Base-by-base conservation (phyloP, 2,329 filamentous ascomycete genomes). In the Alternaria rosae region DNA sequence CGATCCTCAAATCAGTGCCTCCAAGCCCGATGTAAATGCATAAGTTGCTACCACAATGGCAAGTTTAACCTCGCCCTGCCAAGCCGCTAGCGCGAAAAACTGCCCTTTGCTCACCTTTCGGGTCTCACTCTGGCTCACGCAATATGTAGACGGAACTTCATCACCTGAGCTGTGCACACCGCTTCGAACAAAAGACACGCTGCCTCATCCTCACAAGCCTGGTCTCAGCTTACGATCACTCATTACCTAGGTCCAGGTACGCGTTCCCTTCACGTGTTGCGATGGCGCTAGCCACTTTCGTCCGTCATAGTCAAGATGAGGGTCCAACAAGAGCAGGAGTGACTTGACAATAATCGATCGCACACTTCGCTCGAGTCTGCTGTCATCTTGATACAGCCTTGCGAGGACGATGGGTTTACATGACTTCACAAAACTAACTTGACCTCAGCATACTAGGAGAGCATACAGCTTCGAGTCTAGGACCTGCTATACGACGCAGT, bases 21-120 rank as follows among this genome's bases (percentile, higher is more conserved):
- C 4, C 5, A 13, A 32, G 20, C n/a, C n/a, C n/a, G n/a, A n/a
- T n/a, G n/a, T n/a, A n/a, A n/a, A n/a, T n/a, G n/a, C n/a, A n/a
- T n/a, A n/a, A n/a, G n/a, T n/a, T 4, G 12, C 25, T 42, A 5
- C n/a, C 54, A 54, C 50, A 59, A 43, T 26, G 62, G 54, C 54
- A 67, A 50, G 44, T 48, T 47, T 59, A 66, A 23, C 51, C 58
- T 53, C 5, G 21, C 2, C 4, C 12, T 28, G 69, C 67, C 69
- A 69, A 64, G 64, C 12, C 70, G 48, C 66, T 70, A 69, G 64
- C 68, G 68, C 62, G 56, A 68, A 72, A 70, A 71, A 66, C 60
- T 70, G 59, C 66, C 69, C 56, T 56, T 43, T 23, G 53, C 59
- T 59, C 41, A 57, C 52, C 51, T 17, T 57, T 9, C 45, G 23